phyloP scores from a whole-genome alignment of 2,329 filamentous ascomycete species.

The Seiridium cupressi region DNA sequence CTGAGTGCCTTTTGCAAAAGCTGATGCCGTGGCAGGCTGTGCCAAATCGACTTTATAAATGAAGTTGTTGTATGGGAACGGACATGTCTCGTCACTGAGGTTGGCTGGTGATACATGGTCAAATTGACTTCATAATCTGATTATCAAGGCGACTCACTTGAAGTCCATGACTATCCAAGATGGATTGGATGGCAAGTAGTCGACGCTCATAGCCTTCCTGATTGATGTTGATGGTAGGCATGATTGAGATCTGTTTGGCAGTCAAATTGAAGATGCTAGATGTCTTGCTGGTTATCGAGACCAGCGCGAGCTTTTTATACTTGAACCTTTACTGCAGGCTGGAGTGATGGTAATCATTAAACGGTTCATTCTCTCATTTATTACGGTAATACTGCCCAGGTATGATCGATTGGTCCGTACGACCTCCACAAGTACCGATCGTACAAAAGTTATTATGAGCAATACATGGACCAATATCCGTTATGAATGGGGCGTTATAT shows the following conservation, averaged over 20 bases:
- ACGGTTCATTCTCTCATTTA: no score
- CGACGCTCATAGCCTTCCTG: not conserved
- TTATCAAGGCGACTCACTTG: not conserved
- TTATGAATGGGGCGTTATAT: no score
- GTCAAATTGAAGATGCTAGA: not conserved
- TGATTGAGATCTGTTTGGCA: not conserved
- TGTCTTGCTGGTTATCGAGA: not conserved
- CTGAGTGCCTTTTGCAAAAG: constrained; percentile 3
- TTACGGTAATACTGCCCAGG: no score
- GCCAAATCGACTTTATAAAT: constrained; percentile 20
- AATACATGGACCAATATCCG: no score
- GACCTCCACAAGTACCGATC: no score
- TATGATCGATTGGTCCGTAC: no score
- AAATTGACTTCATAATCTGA: not conserved
- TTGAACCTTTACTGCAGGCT: not conserved
- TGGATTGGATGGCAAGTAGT: not conserved
- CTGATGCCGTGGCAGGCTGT: constrained; percentile 8
- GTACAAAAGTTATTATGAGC: no score
- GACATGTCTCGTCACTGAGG: constrained; percentile 14
- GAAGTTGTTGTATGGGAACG: constrained; percentile 23
- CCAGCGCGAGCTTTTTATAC: no score
- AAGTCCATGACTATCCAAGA: not conserved
- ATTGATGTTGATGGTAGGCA: not conserved
- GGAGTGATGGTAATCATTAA: not conserved
- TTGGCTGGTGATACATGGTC: not conserved